phyloP scores from a whole-genome alignment of 768 basidiomycete genomes.

The Trametes coccinea region DNA sequence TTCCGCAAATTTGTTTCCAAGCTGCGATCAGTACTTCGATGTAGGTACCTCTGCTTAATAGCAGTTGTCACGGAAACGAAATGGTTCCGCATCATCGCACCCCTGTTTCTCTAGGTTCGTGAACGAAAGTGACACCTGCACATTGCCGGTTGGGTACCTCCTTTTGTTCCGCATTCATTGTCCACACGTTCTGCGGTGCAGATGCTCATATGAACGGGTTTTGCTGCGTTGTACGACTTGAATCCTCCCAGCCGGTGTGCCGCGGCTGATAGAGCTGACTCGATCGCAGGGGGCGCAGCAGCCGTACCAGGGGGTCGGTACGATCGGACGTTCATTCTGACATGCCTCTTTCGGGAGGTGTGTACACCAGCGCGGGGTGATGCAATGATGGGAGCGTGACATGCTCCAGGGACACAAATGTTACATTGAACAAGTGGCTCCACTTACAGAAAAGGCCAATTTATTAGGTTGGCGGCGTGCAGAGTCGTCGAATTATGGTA shows the following conservation, averaged over 20 bases:
- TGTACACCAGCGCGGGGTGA: conserved; percentile 11
- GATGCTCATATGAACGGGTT: no score
- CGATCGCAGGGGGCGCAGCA: not conserved
- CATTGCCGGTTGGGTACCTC: no score
- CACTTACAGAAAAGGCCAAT: no score
- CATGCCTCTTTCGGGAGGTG: conserved; percentile 11
- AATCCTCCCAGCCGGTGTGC: not conserved
- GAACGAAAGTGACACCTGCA: no score
- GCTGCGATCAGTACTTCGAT: not conserved
- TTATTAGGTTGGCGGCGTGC: no score
- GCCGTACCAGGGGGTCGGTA: not conserved
- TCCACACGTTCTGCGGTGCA: no score
- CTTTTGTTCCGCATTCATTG: no score
- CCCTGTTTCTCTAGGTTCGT: no score
- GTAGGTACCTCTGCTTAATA: not conserved
- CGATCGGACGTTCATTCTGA: conserved; percentile 11
- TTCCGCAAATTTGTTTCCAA: not conserved
- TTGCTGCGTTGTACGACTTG: no score
- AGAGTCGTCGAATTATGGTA: no score
- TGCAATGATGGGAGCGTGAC: conserved; percentile 14
- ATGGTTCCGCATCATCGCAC: not conserved
- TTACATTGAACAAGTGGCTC: no score
- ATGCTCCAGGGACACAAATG: not conserved
- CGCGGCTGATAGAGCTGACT: not conserved
- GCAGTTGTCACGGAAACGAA: not conserved